Percentiles rank a stretch among this genome's conserved stretches.
These are phyloP conservation scores for Elongisporangium undulatum DNA, from an alignment of 352 stramenopile genomes.

Conservation along the genomic window DNA sequence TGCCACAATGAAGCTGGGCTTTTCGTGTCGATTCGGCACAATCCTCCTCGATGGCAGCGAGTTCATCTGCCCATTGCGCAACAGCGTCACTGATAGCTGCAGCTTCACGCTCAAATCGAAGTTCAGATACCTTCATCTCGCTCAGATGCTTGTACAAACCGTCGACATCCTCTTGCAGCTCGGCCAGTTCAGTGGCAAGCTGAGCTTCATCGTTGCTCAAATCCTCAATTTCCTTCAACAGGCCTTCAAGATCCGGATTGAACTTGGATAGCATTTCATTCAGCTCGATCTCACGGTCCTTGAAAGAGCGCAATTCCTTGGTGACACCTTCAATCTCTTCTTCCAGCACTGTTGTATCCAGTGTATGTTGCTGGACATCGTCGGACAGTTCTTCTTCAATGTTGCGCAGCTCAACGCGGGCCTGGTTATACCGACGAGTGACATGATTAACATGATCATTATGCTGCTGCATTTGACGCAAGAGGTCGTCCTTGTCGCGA, in stretches of 20 bases:
- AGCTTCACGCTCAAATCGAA: slow-evolving; percentile 56
- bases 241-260: slow-evolving; percentile 64
- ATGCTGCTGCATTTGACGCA: slow-evolving; percentile 32
- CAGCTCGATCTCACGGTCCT: slow-evolving; percentile 40
- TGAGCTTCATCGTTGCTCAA: slow-evolving; percentile 40
- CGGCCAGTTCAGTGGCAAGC: slow-evolving; percentile 41
- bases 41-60: slow-evolving; percentile 44
- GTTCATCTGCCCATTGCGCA: slow-evolving; percentile 40
- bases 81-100: slow-evolving; percentile 38
- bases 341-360: slow-evolving; percentile 73
- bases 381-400: slow-evolving; percentile 71
- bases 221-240: slow-evolving; percentile 55
- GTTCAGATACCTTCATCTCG: slow-evolving; percentile 64
- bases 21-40: slow-evolving; percentile 60
- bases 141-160: slow-evolving; percentile 71
- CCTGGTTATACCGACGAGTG: slow-evolving; percentile 49
- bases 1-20: slow-evolving; percentile 47
- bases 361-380: slow-evolving; percentile 50
- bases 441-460: slow-evolving; percentile 58
- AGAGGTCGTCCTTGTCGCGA: slow-evolving; percentile 37
- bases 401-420: slow-evolving; percentile 43
- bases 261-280: slow-evolving; percentile 54
- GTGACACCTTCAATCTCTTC: slow-evolving; percentile 54
- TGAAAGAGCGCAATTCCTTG: slow-evolving; percentile 35
- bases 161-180: slow-evolving; percentile 60